Conservation (phyloP, 2,329 filamentous ascomycete genomes). For the Herpotrichia juniperi region DNA sequence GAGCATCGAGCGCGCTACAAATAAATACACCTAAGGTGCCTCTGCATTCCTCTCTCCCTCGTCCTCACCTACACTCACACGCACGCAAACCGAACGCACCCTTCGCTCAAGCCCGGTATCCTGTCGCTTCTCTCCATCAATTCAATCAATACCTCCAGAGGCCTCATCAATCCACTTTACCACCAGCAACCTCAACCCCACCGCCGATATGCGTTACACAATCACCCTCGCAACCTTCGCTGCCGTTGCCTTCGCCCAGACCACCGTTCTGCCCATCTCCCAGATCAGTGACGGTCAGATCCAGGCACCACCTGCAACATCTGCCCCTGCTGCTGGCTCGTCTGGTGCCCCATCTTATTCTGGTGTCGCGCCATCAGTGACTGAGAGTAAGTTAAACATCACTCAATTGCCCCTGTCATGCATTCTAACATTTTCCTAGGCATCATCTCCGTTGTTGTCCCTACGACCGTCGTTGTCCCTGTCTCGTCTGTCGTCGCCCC, state of each 20-base stretch:
- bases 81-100: not conserved
- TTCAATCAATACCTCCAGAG: slow-evolving; percentile 4
- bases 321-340: slow-evolving; percentile 10
- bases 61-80: not conserved
- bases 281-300: slow-evolving; percentile 48
- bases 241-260: not conserved
- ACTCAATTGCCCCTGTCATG: not conserved
- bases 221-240: slow-evolving; percentile 8
- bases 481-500: not conserved
- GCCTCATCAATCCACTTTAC: not conserved
- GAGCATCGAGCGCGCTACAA: not conserved
- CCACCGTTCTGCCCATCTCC: slow-evolving; percentile 33
- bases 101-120: slow-evolving; percentile 1
- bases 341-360: slow-evolving; percentile 17
- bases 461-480: slow-evolving; percentile 2
- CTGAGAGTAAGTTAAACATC: not conserved
- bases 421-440: not conserved
- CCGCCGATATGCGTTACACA: slow-evolving; percentile 13
- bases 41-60: not conserved
- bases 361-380: slow-evolving; percentile 8
- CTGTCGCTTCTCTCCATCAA: slow-evolving; percentile 2
- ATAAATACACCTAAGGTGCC: not conserved
- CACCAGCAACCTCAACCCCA: not conserved
- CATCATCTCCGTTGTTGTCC: slow-evolving; percentile 13
- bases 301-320: slow-evolving; percentile 30